These are phyloP conservation scores for Pythium utonaiense DNA, from an alignment of 352 stramenopile genomes.

Conservation along the genomic window DNA sequence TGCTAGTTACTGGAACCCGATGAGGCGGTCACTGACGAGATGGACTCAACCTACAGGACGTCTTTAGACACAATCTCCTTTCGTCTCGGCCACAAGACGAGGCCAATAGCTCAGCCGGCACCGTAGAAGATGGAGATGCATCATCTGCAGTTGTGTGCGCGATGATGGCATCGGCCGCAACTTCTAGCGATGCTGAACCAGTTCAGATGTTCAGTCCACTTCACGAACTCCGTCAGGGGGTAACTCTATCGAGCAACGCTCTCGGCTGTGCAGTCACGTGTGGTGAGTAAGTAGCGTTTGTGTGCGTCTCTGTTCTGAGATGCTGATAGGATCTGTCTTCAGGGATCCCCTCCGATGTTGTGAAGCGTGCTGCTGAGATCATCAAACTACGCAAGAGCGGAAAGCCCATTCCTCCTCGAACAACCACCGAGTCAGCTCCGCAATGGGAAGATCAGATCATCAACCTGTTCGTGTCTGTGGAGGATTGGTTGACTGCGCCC, in stretches of 20 bases:
- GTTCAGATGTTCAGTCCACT: slow-evolving; percentile 36
- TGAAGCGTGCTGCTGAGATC: slow-evolving; percentile 22
- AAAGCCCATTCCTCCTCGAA: slow-evolving; percentile 1
- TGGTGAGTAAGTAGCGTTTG: slow-evolving; percentile 30
- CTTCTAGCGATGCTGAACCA: neutral
- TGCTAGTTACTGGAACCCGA: neutral
- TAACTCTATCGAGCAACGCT: slow-evolving; percentile 70
- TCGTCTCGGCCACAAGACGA: neutral
- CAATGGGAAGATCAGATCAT: slow-evolving; percentile 21
- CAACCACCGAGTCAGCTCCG: neutral
- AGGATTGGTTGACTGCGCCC: slow-evolving; percentile 12
- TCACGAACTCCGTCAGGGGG: slow-evolving; percentile 56
- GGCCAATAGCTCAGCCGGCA: neutral
- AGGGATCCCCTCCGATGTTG: slow-evolving; percentile 17
- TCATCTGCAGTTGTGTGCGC: slow-evolving; percentile 35
- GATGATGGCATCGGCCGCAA: slow-evolving; percentile 48
- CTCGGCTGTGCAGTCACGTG: slow-evolving; percentile 62
- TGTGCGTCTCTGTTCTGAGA: too few relatives aligned
- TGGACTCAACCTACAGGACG: slow-evolving; percentile 6
- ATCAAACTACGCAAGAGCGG: slow-evolving; percentile 15
- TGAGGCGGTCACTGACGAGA: neutral
- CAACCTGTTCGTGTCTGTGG: slow-evolving; percentile 14
- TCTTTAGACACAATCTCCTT: slow-evolving; percentile 15
- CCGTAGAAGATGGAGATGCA: neutral
- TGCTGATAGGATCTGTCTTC: neutral